phyloP scores from a whole-genome alignment of 2,329 filamentous ascomycete genomes.

The Fusarium ambrosium region DNA sequence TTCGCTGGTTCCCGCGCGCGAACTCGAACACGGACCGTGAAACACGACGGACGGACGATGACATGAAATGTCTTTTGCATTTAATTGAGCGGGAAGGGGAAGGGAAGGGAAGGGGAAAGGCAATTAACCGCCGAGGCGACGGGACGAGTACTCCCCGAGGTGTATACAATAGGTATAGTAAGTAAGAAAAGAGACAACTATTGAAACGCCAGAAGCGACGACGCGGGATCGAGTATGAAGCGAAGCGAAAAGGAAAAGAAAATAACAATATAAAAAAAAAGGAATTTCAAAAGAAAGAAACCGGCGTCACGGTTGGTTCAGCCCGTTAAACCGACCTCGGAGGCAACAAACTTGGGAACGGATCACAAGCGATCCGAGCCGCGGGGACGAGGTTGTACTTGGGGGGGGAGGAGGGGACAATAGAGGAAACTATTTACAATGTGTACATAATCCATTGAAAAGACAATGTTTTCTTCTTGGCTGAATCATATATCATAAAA shows the following conservation, averaged over 20 bases:
- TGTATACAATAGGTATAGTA: too few relatives aligned
- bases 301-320: conserved; percentile 6
- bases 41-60: background rate
- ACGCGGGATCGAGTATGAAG: conserved; percentile 8
- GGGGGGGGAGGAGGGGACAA: background rate
- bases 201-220: conserved; percentile 20
- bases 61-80: background rate
- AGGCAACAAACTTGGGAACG: background rate
- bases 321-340: conserved; percentile 4
- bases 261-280: background rate
- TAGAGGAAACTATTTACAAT: background rate
- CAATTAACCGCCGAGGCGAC: conserved; percentile 10
- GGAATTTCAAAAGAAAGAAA: background rate
- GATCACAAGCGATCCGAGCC: conserved; percentile 10
- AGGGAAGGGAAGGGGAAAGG: background rate
- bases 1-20: conserved; percentile 17
- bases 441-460: background rate
- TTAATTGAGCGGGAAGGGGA: background rate
- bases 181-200: background rate
- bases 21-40: conserved; percentile 6
- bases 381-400: background rate
- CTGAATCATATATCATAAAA: conserved; percentile 26
- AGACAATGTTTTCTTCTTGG: background rate
- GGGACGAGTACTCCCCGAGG: background rate
- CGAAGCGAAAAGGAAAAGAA: background rate